Conservation (phyloP, 106 monocot species). For the Acorus calamus region DNA sequence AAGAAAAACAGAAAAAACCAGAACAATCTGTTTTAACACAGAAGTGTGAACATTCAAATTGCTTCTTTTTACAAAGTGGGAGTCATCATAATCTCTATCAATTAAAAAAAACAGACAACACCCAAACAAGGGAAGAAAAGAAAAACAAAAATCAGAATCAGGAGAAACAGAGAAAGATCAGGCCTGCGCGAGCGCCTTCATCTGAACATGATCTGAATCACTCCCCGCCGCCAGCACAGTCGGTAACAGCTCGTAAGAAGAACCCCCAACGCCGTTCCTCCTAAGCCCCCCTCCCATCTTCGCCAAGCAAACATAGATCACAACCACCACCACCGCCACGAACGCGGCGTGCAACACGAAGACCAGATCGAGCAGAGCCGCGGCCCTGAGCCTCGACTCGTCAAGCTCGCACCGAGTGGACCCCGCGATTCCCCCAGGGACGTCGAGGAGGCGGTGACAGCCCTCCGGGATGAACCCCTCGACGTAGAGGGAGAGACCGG, state of each 20-base stretch:
- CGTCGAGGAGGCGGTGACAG: conserved; percentile 50
- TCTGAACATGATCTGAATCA: conserved; percentile 36
- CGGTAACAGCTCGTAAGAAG: conserved; percentile 62
- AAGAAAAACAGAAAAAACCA: too few species aligned
- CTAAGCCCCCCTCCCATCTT: conserved; percentile 11
- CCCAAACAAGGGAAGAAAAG: too few species aligned
- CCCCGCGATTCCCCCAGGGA: conserved; percentile 12
- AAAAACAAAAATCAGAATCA: too few species aligned
- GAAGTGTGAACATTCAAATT: too few species aligned
- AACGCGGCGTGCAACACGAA: conserved; percentile 30
- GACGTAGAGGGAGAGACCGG: conserved; percentile 51
- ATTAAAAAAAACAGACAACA: too few species aligned
- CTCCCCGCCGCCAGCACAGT: conserved; percentile 15
- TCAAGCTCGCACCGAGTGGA: conserved; percentile 61
- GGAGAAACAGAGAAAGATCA: conserved; percentile 9
- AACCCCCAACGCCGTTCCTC: conserved; percentile 26
- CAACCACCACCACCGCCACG: conserved; percentile 31
- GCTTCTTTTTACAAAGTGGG: too few species aligned
- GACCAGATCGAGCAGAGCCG: conserved; percentile 38
- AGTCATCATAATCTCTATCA: too few species aligned
- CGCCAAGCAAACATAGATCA: conserved; percentile 18
- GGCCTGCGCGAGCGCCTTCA: conserved; percentile 54
- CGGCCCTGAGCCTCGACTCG: conserved; percentile 37
- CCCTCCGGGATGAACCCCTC: conserved; percentile 69
- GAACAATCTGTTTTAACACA: too few species aligned